A percentile compares a stretch with the other conserved stretches of the same genome.
These are phyloP conservation scores for Ceriops zippeliana DNA, from an alignment of 345 rosid species.

Conservation along the genomic window DNA sequence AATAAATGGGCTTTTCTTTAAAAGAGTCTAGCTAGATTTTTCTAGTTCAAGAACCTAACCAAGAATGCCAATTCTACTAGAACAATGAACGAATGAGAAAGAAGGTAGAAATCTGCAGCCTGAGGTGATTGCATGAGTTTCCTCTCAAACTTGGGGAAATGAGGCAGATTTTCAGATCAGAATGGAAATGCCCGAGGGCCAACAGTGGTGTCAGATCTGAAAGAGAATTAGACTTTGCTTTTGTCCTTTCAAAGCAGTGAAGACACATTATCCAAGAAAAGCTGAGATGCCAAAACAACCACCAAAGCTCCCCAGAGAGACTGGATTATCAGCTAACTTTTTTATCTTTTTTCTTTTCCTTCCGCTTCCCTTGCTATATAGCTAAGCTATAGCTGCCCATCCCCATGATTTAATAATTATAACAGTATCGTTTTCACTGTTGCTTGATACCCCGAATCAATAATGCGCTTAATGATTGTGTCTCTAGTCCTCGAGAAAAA, in stretches of 20 bases:
- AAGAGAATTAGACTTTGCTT: not conserved
- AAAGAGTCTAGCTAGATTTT: too few species aligned
- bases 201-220: constrained; percentile 4
- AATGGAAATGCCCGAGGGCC: not conserved
- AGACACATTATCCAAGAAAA: constrained; percentile 21
- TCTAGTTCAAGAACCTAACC: not conserved
- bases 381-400: not conserved
- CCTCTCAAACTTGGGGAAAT: not conserved
- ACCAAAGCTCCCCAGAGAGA: not conserved
- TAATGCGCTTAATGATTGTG: not conserved
- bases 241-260: constrained; percentile 17
- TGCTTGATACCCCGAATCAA: not conserved
- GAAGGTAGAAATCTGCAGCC: not conserved
- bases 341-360: too few species aligned
- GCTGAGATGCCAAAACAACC: constrained; percentile 12
- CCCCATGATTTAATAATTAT: constrained; percentile 11
- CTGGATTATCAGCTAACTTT: too few species aligned
- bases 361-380: not conserved
- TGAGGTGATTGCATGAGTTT: not conserved
- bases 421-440: not conserved
- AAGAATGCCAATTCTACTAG: not conserved
- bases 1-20: too few species aligned
- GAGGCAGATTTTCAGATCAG: not conserved
- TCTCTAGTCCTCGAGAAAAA: not conserved
- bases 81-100: not conserved